Conservation (phyloP, 306 rosid genomes). For the Casuarina cunninghamiana region DNA sequence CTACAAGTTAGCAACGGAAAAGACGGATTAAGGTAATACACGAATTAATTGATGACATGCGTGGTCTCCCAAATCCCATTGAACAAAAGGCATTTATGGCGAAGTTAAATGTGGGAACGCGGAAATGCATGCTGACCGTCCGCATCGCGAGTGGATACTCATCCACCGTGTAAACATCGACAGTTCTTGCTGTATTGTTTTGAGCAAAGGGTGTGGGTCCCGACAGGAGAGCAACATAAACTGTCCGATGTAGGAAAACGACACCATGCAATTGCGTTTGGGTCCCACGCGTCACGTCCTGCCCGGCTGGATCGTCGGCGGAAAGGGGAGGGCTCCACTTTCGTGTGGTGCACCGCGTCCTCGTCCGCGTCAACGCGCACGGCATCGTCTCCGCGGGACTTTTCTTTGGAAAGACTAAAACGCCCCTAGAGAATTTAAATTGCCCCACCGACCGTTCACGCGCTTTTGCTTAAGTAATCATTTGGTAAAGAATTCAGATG, state of each 20-base stretch:
- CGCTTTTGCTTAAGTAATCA: constrained; percentile 4
- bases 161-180: neutral
- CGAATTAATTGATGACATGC: neutral
- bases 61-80: neutral
- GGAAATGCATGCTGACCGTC: constrained; percentile 24
- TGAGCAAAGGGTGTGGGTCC: constrained; percentile 11
- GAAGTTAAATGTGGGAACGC: neutral
- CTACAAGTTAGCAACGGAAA: neutral
- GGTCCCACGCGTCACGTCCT: constrained; percentile 51
- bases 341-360: constrained; percentile 49
- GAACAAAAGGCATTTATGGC: neutral
- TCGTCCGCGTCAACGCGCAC: constrained; percentile 24
- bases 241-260: constrained; percentile 36
- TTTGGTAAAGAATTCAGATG: neutral
- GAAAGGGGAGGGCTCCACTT: constrained; percentile 21
- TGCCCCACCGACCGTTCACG: constrained; percentile 10
- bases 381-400: neutral
- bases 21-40: neutral
- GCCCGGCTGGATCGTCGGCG: constrained; percentile 45
- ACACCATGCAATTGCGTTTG: constrained; percentile 19
- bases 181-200: neutral
- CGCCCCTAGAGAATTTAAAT: neutral
- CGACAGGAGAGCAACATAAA: neutral
- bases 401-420: neutral
- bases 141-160: constrained; percentile 26